Evolutionary conservation across 164 flowering plant species (phyloP), one percentile per base, ranked within the genome.

Genomic region (Vitis rotundifolia): DNA sequence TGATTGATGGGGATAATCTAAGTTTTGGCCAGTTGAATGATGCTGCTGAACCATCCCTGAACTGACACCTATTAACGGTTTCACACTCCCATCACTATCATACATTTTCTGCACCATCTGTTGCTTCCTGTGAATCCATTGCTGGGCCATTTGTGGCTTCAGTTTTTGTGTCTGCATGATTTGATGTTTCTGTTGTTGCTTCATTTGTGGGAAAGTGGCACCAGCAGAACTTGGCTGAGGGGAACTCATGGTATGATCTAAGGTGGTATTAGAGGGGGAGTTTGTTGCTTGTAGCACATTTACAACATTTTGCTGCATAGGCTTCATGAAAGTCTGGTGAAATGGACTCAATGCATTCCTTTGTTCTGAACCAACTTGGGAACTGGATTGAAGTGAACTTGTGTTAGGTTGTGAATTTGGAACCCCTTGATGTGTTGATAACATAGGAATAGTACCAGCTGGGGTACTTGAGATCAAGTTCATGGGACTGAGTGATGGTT

Each of bases 161-260:
- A 59, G 15, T 44, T 59, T 29, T 12, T 59, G 44, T 26, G 29
- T 19, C 59, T 56, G 59, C 26, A 56, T 16, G 13, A 29, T 12
- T 59, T 59, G 62, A 59, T 59, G 62, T 11, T 59, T 12, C 22
- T 59, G 62, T 22, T 59, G 62, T 1, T 59, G 37, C 47, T 59
- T 26, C 44, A 59, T 8, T 10, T 59, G 47, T 6, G 10, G n/a
- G 15, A 12, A 28, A 3, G 15, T 37, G 62, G 11, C 29, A 29
- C 14, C 2, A 12, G 56, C n/a, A 53, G 47, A 26, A 26, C 15
- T 29, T 10, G 44, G 14, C 62, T 26, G n/a, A 28, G 29, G 11
- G 13, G 29, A 59, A 28, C 29, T 26, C 15, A 26, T 11, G 44
- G n/a, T 13, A n/a, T 53, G n/a, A 53, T 53, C n/a, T 5, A 11